These are phyloP conservation scores for Poa pratensis DNA, from an alignment of 176 grass and related monocot species.

Conservation along the genomic window DNA sequence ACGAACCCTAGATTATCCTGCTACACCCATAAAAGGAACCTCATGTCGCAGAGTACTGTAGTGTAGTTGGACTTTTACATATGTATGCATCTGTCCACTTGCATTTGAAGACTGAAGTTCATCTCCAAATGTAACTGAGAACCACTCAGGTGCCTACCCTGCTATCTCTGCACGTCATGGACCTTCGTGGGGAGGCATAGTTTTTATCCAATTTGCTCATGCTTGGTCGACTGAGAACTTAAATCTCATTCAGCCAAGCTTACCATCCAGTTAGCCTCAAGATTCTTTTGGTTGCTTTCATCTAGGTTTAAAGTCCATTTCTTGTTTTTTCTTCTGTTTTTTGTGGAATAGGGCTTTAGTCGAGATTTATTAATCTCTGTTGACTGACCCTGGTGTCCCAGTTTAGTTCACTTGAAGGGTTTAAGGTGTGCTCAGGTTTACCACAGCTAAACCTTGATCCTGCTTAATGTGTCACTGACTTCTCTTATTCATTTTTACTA, in stretches of 20 bases:
- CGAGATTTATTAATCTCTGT: neutral
- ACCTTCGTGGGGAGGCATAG: neutral
- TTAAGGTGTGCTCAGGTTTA: conserved; percentile 9
- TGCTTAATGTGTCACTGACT: neutral
- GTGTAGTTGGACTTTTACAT: neutral
- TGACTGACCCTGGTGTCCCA: neutral
- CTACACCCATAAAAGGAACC: conserved; percentile 16
- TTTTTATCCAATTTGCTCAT: neutral
- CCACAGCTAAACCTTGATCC: neutral
- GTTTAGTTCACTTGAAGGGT: neutral
- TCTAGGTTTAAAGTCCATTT: conserved; percentile 6
- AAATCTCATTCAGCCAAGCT: neutral
- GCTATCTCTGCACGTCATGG: conserved; percentile 3
- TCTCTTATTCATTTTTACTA: neutral
- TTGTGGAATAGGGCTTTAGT: neutral
- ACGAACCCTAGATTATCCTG: conserved; percentile 26
- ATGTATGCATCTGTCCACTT: conserved; percentile 31
- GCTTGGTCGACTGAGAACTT: neutral
- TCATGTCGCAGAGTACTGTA: conserved; percentile 6
- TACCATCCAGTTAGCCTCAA: neutral
- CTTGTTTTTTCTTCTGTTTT: neutral
- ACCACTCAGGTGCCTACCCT: neutral
- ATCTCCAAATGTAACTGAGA: conserved; percentile 26
- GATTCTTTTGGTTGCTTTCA: neutral
- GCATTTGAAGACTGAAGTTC: too few relatives aligned